Evolutionary conservation across 371 early-diverging fungal genomes (phyloP), one percentile per base, ranked within the genome.

Genomic region (Mortierella sp.): DNA sequence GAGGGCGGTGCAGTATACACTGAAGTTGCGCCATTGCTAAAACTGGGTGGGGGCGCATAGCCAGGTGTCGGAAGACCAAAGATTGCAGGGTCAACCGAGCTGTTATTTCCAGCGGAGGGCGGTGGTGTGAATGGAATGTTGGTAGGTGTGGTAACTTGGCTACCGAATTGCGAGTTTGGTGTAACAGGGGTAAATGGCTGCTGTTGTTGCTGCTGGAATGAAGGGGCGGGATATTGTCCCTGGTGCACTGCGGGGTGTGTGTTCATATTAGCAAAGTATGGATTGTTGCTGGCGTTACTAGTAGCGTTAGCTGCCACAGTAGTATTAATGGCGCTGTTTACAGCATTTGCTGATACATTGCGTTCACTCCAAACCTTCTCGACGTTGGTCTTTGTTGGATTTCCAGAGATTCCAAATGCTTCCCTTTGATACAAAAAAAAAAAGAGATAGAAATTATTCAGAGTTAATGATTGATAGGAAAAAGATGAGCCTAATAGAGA

Each of bases 1-100:
- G 53, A 28, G 10, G 54, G 62, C 22, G 63, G 70, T 15, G 61
- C 61, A 31, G 56, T 61, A 23, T 65, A 70, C 4, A 31, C 32
- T n/a, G 40, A 13, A 17, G 7, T 15, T 8, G 61, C 17, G 0
- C 62, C 58, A 32, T 62, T 75, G 28, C 22, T 53, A 23, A 69
- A 68, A 37, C 66, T 70, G 5, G 76, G 76, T 28, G 76, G 76
- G 17, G 70, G 66, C 10, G 76, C 76, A 53, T 70, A 75, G 43
- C 19, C 26, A 10, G 62, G 13, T 4, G 47, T 22, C 0, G 58
- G 7, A 6, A 57, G 53, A 19, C 58, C 66, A 60, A 51, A 60
- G 45, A 55, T 55, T 32, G 61, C 28, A 28, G 65, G 54, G 64
- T 28, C 42, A 4, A 35, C 19, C 1, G 40, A 12, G 49, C 5